Evolutionary conservation across 768 basidiomycete genomes (phyloP), one percentile per base, ranked within the genome.

Genomic region (Lactifluus subvellereus): DNA sequence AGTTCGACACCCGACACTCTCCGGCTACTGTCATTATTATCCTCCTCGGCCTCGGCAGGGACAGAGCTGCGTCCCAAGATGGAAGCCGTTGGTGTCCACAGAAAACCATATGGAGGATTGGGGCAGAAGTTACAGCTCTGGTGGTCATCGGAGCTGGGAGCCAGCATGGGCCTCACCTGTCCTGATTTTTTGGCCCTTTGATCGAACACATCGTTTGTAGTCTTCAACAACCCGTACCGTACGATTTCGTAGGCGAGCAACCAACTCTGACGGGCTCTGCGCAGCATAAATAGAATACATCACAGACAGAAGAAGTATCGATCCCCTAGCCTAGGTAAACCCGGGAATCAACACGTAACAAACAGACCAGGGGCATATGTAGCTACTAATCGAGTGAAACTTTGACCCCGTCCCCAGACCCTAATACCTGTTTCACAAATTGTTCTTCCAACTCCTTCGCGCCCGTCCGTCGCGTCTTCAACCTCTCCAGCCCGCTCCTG

Each of bases 391-490:
- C 4, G 27, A n/a, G 43, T 14, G 33, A 18, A 40, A 47, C 43
- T 20, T 57, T 57, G 42, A 18, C 48, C 27, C 22, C 50, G 4
- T 33, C 35, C 49, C 32, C 45, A 59, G 37, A 40, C 37, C 47
- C 57, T 57, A 64, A n/a, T 18, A 54, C 22, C 32, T 52, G 57
- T 74, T 64, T 27, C 81, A 82, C 62, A 10, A 70, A 65, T 20
- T 74, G 70, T 4, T 75, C 80, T 66, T 84, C 82, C 55, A 79
- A 66, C 66, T 73, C 74, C 68, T 74, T 79, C 13, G 84, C 83
- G 53, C 79, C 78, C 27, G 76, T 70, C 62, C 87, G 78, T 6
- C 83, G 79, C 69, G 85, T 83, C 69, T 79, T 81, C 72, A 89
- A 67, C 68, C 79, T 79, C 65, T 86, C 81, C 68, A 90, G 67